These are phyloP conservation scores for Aegilops speltoides DNA, from an alignment of 176 grass and related monocot genomes.

Conservation along the genomic window DNA sequence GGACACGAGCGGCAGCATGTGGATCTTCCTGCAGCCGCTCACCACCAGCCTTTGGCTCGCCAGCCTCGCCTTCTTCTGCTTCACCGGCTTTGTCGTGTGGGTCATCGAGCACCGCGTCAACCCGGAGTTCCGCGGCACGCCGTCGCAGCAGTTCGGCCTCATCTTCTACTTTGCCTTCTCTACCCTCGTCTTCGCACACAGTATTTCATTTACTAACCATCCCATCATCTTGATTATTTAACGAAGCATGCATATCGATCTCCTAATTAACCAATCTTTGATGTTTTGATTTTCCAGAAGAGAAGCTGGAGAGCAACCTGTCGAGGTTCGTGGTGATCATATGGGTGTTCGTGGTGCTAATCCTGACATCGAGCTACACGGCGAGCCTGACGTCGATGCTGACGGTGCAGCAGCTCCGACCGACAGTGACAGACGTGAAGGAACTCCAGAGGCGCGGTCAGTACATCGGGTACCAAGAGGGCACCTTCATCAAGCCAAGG, in stretches of 20 bases:
- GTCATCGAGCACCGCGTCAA: conserved; percentile 78
- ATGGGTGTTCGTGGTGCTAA: conserved; percentile 89
- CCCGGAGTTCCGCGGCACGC: conserved; percentile 58
- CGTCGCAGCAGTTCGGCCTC: conserved; percentile 64
- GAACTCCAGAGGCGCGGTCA: conserved; percentile 45
- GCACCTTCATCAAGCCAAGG: conserved; percentile 37
- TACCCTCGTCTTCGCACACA: conserved; percentile 79
- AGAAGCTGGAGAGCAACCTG: conserved; percentile 90
- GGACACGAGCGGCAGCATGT: conserved; percentile 47
- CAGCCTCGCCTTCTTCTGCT: conserved; percentile 68
- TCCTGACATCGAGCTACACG: conserved; percentile 91
- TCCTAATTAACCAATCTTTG: too few species aligned
- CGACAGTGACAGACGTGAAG: conserved; percentile 55
- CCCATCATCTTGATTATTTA: too few species aligned
- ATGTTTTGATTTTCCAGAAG: conserved; percentile 39
- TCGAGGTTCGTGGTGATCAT: conserved; percentile 67
- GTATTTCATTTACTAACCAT: background rate
- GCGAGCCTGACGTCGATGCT: conserved; percentile 93
- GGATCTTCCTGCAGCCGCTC: conserved; percentile 80
- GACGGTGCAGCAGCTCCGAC: conserved; percentile 87
- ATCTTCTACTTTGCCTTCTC: conserved; percentile 92
- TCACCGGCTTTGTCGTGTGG: conserved; percentile 86
- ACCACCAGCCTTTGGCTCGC: conserved; percentile 58
- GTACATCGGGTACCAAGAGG: conserved; percentile 60
- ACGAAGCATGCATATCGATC: too few species aligned